These are phyloP conservation scores for Tylopilus sp. DNA, from an alignment of 768 basidiomycete genomes.

Conservation along the genomic window DNA sequence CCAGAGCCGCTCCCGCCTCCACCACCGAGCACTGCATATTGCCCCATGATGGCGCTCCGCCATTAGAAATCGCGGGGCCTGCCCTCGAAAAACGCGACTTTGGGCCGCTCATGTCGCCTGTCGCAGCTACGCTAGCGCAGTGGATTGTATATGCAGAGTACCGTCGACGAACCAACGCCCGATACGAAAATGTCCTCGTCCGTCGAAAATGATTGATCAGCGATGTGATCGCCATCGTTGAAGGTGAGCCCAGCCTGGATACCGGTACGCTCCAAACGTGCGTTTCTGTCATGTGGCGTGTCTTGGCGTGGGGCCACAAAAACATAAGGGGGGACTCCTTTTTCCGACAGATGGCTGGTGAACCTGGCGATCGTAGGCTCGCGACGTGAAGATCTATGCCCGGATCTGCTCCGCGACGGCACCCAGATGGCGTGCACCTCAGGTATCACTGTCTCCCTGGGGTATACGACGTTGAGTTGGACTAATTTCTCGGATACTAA, in stretches of 20 bases:
- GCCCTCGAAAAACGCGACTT: constrained; percentile 6
- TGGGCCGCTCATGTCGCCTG: constrained; percentile 7
- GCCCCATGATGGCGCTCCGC: too few species aligned
- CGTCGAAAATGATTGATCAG: neutral
- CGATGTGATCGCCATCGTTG: neutral
- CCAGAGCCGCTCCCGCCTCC: neutral
- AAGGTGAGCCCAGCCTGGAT: constrained; percentile 1
- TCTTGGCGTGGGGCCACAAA: neutral
- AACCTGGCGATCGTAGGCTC: neutral
- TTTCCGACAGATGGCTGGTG: neutral
- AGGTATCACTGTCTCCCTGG: constrained; percentile 7
- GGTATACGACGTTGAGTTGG: constrained; percentile 1
- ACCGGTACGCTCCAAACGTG: constrained; percentile 3
- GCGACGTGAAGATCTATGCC: neutral
- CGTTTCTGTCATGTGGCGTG: neutral
- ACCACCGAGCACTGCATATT: neutral
- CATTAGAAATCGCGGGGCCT: neutral
- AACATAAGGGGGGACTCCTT: neutral
- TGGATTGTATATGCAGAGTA: constrained; percentile 7
- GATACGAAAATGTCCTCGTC: neutral
- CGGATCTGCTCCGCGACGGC: constrained; percentile 8
- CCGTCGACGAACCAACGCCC: constrained; percentile 3
- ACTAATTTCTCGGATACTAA: constrained; percentile 11
- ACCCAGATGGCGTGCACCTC: constrained; percentile 17
- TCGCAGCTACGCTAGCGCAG: neutral